phyloP scores from a whole-genome alignment of 371 early-diverging fungal species.

The Smittium mucronatum region DNA sequence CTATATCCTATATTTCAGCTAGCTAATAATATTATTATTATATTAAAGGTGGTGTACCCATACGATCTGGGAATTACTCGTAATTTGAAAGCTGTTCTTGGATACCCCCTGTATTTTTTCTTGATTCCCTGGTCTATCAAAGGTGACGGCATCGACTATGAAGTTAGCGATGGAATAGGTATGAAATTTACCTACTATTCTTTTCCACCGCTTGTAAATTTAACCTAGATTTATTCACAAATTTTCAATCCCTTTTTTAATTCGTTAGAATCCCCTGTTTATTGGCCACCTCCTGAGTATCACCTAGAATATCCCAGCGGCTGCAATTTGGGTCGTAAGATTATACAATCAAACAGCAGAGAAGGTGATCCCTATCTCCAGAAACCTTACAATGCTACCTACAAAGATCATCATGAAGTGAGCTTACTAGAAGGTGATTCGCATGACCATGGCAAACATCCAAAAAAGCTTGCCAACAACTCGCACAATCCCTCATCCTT shows the following conservation, averaged over 20 bases:
- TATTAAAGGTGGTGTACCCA: slow-evolving; percentile 53
- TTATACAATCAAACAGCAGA: neutral
- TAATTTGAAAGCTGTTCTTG: slow-evolving; percentile 70
- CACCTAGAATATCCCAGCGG: neutral
- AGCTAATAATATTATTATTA: slow-evolving; percentile 4
- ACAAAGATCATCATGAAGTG: neutral
- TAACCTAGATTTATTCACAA: neutral
- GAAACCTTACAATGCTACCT: neutral
- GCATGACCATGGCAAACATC: neutral
- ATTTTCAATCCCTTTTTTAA: neutral
- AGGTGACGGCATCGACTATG: slow-evolving; percentile 60
- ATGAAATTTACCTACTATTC: no score
- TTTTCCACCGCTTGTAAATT: no score
- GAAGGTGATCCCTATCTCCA: no score
- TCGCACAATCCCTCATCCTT: neutral
- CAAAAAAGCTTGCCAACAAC: neutral
- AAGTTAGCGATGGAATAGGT: slow-evolving; percentile 36
- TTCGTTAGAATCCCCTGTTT: slow-evolving; percentile 9
- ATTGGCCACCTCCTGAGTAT: slow-evolving; percentile 11
- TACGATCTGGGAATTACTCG: slow-evolving; percentile 77
- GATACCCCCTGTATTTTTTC: slow-evolving; percentile 53
- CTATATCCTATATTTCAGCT: neutral
- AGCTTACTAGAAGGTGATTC: neutral
- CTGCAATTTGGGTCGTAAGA: neutral
- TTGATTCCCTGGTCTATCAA: slow-evolving; percentile 44